Evolutionary conservation across 106 monocot species (phyloP).

Genomic region (Hemerocallis citrina): DNA sequence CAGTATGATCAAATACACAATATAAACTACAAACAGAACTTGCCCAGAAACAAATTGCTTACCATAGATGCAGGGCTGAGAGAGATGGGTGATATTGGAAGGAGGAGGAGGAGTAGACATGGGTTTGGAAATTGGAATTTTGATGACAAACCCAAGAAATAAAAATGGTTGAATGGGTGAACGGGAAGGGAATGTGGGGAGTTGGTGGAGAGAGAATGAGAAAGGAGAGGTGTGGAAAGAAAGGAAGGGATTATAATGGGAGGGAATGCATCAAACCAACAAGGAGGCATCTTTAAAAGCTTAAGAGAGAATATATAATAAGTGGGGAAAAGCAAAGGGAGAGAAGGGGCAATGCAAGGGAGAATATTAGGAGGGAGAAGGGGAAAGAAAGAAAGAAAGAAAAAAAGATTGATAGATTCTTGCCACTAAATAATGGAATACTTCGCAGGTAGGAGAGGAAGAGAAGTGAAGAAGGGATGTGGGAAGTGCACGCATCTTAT

Average conservation of each 20-base stretch:
- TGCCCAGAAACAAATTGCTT: too few species aligned
- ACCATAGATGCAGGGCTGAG: slow-evolving; percentile 42
- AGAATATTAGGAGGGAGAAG: slow-evolving; percentile 6
- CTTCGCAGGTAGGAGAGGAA: too few species aligned
- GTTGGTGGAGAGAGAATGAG: too few species aligned
- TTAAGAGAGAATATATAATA: slow-evolving; percentile 14
- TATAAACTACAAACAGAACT: too few species aligned
- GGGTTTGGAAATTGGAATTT: slow-evolving; percentile 15
- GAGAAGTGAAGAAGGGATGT: too few species aligned
- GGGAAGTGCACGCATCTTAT: too few species aligned
- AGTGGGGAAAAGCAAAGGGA: slow-evolving; percentile 8
- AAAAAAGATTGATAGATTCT: slow-evolving; percentile 25
- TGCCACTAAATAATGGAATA: slow-evolving; percentile 1
- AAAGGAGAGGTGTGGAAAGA: slow-evolving; percentile 23
- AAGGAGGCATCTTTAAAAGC: slow-evolving; percentile 38
- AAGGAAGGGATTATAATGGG: slow-evolving; percentile 25
- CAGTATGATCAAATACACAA: too few species aligned
- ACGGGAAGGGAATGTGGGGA: slow-evolving; percentile 4
- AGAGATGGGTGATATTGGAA: slow-evolving; percentile 14
- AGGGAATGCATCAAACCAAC: slow-evolving; percentile 6
- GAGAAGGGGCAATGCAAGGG: slow-evolving; percentile 8
- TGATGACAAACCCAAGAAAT: slow-evolving; percentile 6
- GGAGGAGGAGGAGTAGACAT: slow-evolving; percentile 20
- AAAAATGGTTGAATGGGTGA: not conserved
- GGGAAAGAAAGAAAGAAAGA: slow-evolving; percentile 13